Percentiles rank a stretch among this genome's conserved stretches.
phyloP scores from a whole-genome alignment of 2,329 filamentous ascomycete species.

The Epicoccum nigrum region DNA sequence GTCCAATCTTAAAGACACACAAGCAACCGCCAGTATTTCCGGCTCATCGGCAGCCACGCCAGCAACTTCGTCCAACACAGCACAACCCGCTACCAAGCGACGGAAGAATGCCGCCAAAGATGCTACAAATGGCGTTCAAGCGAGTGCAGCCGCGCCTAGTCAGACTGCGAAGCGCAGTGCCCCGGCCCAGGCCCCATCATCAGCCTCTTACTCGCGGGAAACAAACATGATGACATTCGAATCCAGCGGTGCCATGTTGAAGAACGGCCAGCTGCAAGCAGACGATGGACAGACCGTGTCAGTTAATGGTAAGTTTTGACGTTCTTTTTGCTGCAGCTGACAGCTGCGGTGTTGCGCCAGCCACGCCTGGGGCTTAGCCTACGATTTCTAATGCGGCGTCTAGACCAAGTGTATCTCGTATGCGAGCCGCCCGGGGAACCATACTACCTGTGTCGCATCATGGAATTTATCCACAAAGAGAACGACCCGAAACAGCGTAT shows the following conservation, averaged over 20 bases:
- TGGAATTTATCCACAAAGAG: slow-evolving; percentile 91
- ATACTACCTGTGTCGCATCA: slow-evolving; percentile 96
- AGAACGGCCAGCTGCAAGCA: slow-evolving; percentile 79
- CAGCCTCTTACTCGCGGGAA: slow-evolving; percentile 58
- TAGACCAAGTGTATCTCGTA: slow-evolving; percentile 91
- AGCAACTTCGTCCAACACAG: slow-evolving; percentile 41
- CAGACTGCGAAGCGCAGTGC: slow-evolving; percentile 44
- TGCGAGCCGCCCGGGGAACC: slow-evolving; percentile 97
- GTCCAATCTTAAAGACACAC: slow-evolving; percentile 44
- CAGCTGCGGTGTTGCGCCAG: slow-evolving; percentile 36
- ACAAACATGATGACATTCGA: slow-evolving; percentile 92
- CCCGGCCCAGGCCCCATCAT: slow-evolving; percentile 46
- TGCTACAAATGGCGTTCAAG: slow-evolving; percentile 44
- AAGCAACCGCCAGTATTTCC: slow-evolving; percentile 53
- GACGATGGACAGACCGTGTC: slow-evolving; percentile 87
- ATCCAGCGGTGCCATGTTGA: slow-evolving; percentile 69
- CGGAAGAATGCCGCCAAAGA: slow-evolving; percentile 72
- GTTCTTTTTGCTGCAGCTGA: slow-evolving; percentile 30
- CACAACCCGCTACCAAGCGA: slow-evolving; percentile 66
- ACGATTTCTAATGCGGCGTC: slow-evolving; percentile 45
- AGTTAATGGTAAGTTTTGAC: slow-evolving; percentile 73
- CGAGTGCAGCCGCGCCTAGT: slow-evolving; percentile 47
- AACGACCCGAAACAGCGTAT: slow-evolving; percentile 72
- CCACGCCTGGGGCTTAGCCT: slow-evolving; percentile 33
- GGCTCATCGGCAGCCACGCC: slow-evolving; percentile 66